Conservation (phyloP, 306 rosid genomes). For the Mucuna pruriens region DNA sequence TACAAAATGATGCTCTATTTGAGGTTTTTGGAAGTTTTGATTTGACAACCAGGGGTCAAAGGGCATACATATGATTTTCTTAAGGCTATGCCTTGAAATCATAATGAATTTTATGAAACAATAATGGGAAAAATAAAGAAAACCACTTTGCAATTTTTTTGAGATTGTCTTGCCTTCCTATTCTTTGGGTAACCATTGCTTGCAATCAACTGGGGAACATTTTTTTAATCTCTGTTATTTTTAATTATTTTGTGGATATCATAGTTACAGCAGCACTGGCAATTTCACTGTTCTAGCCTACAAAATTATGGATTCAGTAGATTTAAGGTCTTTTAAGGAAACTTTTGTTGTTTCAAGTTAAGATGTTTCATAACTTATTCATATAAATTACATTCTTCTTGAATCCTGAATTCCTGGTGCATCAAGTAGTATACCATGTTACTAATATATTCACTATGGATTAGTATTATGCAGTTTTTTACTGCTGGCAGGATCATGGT, state of each 20-base stretch:
- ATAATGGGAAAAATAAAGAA: too few relatives aligned
- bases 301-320: not conserved
- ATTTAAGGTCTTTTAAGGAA: conserved; percentile 1
- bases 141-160: not conserved
- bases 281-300: not conserved
- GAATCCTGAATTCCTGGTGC: conserved; percentile 4
- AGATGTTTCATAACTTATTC: not conserved
- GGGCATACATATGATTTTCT: conserved; percentile 14
- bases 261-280: not conserved
- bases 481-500: not conserved
- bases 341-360: not conserved
- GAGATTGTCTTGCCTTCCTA: not conserved
- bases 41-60: not conserved
- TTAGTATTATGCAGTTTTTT: conserved; percentile 22
- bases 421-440: not conserved
- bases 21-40: conserved; percentile 13
- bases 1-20: conserved; percentile 3
- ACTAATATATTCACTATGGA: conserved; percentile 6
- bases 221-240: not conserved
- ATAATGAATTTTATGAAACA: too few relatives aligned
- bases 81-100: not conserved
- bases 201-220: not conserved
- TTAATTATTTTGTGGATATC: not conserved
- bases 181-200: not conserved
- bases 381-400: not conserved